Percentiles rank a stretch among this genome's conserved stretches.
These are phyloP conservation scores for Goffeauzyma gilvescens DNA, from an alignment of 768 basidiomycete genomes.

Conservation along the genomic window DNA sequence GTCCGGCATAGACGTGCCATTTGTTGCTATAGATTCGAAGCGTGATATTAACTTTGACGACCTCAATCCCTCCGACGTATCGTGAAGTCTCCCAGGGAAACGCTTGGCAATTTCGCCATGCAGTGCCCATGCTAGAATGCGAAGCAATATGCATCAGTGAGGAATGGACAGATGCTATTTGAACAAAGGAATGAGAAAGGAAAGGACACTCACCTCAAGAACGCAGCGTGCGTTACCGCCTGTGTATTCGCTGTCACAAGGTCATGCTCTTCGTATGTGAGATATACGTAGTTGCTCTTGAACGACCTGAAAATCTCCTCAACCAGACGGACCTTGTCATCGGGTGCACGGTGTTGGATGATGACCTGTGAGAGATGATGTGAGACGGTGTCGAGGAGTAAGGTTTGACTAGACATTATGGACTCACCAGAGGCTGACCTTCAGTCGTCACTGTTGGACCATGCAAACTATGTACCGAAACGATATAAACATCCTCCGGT, in stretches of 20 bases:
- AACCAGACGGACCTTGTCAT: constrained; percentile 54
- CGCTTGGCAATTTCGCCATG: constrained; percentile 55
- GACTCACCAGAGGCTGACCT: constrained; percentile 69
- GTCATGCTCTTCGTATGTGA: constrained; percentile 94
- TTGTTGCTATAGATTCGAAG: constrained; percentile 90
- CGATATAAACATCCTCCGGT: constrained; percentile 66
- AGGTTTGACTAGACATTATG: background rate
- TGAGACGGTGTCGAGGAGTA: background rate
- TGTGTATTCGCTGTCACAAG: constrained; percentile 93
- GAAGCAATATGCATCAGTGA: background rate
- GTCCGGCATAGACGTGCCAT: constrained; percentile 97
- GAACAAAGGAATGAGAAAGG: background rate
- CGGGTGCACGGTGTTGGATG: constrained; percentile 64
- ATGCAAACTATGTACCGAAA: constrained; percentile 86
- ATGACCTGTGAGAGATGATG: constrained; percentile 44
- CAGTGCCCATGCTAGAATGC: constrained; percentile 74
- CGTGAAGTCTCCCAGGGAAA: constrained; percentile 90
- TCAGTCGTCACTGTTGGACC: constrained; percentile 72
- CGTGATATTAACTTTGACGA: constrained; percentile 90
- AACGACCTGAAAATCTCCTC: constrained; percentile 65
- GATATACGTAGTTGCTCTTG: constrained; percentile 66
- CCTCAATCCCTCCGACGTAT: constrained; percentile 93
- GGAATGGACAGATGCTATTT: background rate
- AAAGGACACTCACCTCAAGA: constrained; percentile 49
- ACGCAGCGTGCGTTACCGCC: constrained; percentile 93